A percentile compares a stretch with the other conserved stretches of the same genome.
Evolutionary conservation across 1,284 basidiomycete genomes (phyloP).

Genomic region (Sporisorium reilianum): DNA sequence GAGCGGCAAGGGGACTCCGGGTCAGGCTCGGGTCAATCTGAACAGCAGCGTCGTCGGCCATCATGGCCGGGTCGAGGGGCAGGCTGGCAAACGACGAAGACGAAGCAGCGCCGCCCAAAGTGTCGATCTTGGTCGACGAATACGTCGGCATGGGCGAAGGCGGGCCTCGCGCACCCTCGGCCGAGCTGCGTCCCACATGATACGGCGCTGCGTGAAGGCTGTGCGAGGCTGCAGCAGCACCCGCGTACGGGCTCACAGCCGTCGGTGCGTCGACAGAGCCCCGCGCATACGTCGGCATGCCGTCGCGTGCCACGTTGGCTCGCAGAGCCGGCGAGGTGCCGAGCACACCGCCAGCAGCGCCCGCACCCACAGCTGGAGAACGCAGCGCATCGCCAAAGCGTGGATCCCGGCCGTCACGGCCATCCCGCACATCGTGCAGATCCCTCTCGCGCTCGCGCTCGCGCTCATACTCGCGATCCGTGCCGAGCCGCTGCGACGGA

Average conservation of each 20-base stretch:
- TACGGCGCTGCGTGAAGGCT: constrained; percentile 14
- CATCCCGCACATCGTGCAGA: constrained; percentile 16
- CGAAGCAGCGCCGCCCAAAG: neutral
- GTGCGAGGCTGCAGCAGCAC: constrained; percentile 18
- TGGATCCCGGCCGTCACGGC: constrained; percentile 15
- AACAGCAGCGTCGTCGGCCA: constrained; percentile 33
- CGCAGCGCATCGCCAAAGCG: constrained; percentile 30
- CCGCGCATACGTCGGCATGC: constrained; percentile 29
- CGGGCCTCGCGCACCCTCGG: constrained; percentile 8
- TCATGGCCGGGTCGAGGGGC: constrained; percentile 43
- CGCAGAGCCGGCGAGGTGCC: constrained; percentile 23
- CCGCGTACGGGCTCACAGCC: constrained; percentile 18
- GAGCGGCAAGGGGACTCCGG: constrained; percentile 7
- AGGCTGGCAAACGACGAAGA: constrained; percentile 3
- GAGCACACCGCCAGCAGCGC: constrained; percentile 9
- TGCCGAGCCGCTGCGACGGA: constrained; percentile 18
- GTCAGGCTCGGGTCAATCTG: constrained; percentile 23
- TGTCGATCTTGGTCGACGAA: constrained; percentile 17
- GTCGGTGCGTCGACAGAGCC: constrained; percentile 6
- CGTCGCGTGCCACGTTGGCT: constrained; percentile 22
- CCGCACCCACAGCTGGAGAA: constrained; percentile 21
- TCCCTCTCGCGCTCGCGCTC: constrained; percentile 27
- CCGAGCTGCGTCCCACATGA: constrained; percentile 4
- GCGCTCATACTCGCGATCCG: constrained; percentile 31
- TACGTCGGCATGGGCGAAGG: constrained; percentile 28